These are phyloP conservation scores for Collybiopsis confluens DNA, from an alignment of 768 basidiomycete genomes.

Conservation along the genomic window DNA sequence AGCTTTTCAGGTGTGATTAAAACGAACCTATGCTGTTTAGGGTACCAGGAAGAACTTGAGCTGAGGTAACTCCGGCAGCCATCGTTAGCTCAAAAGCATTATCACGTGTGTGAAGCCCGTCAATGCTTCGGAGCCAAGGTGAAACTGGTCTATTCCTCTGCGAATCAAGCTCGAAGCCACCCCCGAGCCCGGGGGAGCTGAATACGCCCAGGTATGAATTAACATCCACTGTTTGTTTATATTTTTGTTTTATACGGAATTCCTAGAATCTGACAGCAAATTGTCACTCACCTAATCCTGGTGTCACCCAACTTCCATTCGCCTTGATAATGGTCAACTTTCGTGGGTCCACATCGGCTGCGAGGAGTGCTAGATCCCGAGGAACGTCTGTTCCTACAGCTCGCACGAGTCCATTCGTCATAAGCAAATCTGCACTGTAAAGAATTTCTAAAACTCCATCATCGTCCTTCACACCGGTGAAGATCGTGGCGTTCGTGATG, in stretches of 20 bases:
- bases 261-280: too few relatives aligned
- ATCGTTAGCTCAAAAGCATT: constrained; percentile 68
- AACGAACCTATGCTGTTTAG: constrained; percentile 65
- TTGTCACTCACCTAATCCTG: constrained; percentile 53
- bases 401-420: constrained; percentile 64
- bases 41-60: constrained; percentile 76
- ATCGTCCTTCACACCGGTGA: constrained; percentile 56
- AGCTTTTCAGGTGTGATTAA: neutral
- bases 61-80: constrained; percentile 86
- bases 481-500: constrained; percentile 68
- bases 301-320: constrained; percentile 64
- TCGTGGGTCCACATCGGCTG: constrained; percentile 6
- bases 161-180: constrained; percentile 60
- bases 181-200: constrained; percentile 50
- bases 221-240: constrained; percentile 45
- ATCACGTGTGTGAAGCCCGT: constrained; percentile 86
- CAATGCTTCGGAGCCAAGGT: constrained; percentile 79
- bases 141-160: constrained; percentile 59
- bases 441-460: constrained; percentile 44
- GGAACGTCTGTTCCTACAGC: constrained; percentile 50
- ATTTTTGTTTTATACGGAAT: constrained; percentile 19
- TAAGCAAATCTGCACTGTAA: constrained; percentile 50
- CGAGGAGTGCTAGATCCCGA: constrained; percentile 27
- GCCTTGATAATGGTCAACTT: constrained; percentile 57
- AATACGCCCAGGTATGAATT: constrained; percentile 79